Evolutionary conservation across 345 rosid genomes (phyloP).

Genomic region (Viola odorata): DNA sequence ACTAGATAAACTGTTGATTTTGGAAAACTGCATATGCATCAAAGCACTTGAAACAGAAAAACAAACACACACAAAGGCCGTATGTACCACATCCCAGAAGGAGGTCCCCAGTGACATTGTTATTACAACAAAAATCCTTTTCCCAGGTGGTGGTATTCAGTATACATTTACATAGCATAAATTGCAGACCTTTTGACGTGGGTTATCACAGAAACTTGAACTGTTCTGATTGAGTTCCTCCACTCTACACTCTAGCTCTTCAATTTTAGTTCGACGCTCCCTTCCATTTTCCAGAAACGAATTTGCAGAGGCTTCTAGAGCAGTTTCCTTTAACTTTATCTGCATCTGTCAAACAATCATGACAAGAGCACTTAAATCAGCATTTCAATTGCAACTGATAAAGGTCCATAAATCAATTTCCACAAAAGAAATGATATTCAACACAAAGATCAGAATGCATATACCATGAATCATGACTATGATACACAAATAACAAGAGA

Average conservation of each 20-base stretch:
- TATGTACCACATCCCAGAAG: too few species aligned
- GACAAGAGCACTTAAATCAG: background rate
- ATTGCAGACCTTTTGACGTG: constrained; percentile 35
- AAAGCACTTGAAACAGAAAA: too few species aligned
- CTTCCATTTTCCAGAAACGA: constrained; percentile 56
- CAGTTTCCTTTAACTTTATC: constrained; percentile 54
- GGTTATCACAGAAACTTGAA: constrained; percentile 13
- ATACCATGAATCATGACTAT: background rate
- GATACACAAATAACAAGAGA: background rate
- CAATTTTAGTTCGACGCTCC: constrained; percentile 42
- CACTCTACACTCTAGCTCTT: constrained; percentile 49
- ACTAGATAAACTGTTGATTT: background rate
- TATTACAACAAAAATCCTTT: too few species aligned
- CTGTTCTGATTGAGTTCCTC: constrained; percentile 37
- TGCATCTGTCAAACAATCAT: constrained; percentile 45
- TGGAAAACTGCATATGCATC: too few species aligned
- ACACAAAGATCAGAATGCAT: background rate
- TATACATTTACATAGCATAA: background rate
- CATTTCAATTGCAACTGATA: background rate
- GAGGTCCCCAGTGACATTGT: too few species aligned
- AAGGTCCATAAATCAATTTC: background rate
- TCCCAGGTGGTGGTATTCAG: too few species aligned
- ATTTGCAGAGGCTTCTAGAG: constrained; percentile 46
- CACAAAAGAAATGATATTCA: background rate
- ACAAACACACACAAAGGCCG: too few species aligned